Base-by-base conservation (phyloP, 179 eudicot genomes). In the Silene vulgaris region DNA sequence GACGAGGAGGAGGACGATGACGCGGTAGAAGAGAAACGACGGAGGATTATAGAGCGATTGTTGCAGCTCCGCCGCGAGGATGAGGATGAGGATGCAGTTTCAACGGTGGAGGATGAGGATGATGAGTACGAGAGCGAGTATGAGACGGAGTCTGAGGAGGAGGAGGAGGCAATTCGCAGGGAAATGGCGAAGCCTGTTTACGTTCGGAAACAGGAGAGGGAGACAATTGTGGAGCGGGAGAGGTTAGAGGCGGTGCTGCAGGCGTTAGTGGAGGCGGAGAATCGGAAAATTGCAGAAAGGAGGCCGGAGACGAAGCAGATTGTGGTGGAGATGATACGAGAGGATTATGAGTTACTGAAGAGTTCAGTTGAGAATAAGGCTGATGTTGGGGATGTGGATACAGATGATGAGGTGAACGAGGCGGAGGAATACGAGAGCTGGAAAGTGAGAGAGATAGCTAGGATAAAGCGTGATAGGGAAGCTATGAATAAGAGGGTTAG, bases 341-440 rank as follows among this genome's bases (percentile, higher is more conserved):
- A 94, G 78, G 96, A 84, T 60, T 80, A 75, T 43, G 95, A 86
- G 43, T 87, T 93, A 8, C 90, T 85, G 75, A 89, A 78, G 85
- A 93, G 87, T 74, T 0, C 32, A 4, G 4, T 85, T 45, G 91
- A 90, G 29, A 67, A 77, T 17, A 96, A 89, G 65, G 96, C 91
- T 0, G 83, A 91, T 71, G 68, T 81, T 29, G 90, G 82, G 0
- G 97, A 91, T 66, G 88, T 94, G 30, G 97, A 94, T 8, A 93
- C 98, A 0, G 98, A 93, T 45, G 98, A 91, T 71, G 97, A 93
- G 76, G 8, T 85, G 69, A 93, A 93, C 32, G 98, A 89, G 85
- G 97, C 93, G 0, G 98, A 93, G 81, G 98, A 93, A 76, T 93
- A 93, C 45, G 98, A 93, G 81, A 82, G 88, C 12, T 93, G 98